Evolutionary conservation across 768 basidiomycete species (phyloP), one percentile per base, ranked within the genome.

Genomic region (Krasilnikovozyma curviuscula): DNA sequence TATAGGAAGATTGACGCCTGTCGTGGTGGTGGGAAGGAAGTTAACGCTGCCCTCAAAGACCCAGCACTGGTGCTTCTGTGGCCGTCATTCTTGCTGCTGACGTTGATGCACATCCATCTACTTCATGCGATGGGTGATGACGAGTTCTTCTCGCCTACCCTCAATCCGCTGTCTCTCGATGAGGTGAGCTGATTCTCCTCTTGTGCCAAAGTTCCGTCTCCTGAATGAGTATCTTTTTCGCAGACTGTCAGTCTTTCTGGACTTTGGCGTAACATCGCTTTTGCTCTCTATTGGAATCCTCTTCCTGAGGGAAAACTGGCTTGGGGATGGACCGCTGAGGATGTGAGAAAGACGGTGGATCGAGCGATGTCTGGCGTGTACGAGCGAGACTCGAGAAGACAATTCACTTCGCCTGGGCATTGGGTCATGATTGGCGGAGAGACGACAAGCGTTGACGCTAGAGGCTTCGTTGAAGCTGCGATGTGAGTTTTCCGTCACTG

Each of bases 41-140:
- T 35, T 7, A 52, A 30, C 32, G 37, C 35, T 5, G 39, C 47
- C n/a, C 8, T 21, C 9, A 31, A 31, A 72, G 77, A 77, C 50
- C 62, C 70, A 0, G 59, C 66, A 1, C 65, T 73, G 45, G 66
- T 65, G 0, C 23, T 62, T 0, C 62, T 68, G 9, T 86, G 82
- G 76, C 71, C 78, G 0, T 69, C 81, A 2, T 64, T 97, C 1
- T 66, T 95, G 7, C 72, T 93, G 47, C 72, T 89, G 7, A 71
- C 75, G 1, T 79, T 89, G 43, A 63, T 93, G 10, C 91, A 93
- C 63, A 72, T 76, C 2, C 81, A 89, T 50, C 74, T 78, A 1
- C 72, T 97, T 28, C 69, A 85, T 28, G 86, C 86, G 0, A 83
- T 97, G 73, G 83, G 83, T 1, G 93, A 98, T 57, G 91, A 95